Percentiles rank a stretch among this genome's conserved stretches.
These are phyloP conservation scores for Elsinoe arachidis DNA, from an alignment of 2,329 filamentous ascomycete species.

Conservation along the genomic window DNA sequence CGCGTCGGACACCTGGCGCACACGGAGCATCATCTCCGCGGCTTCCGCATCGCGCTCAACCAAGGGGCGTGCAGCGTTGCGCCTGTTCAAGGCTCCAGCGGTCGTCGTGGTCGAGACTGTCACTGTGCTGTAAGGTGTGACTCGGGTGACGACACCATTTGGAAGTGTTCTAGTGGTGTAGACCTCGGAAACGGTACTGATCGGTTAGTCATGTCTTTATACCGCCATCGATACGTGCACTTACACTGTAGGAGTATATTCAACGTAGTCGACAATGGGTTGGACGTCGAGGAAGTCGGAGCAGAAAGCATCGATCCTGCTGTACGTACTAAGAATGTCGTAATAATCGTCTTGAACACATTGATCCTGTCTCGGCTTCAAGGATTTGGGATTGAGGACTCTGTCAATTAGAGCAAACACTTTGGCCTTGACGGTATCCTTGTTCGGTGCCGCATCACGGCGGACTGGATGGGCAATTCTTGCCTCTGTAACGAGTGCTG, in stretches of 20 bases:
- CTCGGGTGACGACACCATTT: slow-evolving; percentile 15
- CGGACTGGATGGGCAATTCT: neutral
- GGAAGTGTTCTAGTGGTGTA: slow-evolving; percentile 20
- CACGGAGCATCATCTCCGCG: slow-evolving; percentile 17
- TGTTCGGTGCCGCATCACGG: slow-evolving; percentile 20
- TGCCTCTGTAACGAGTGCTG: slow-evolving; percentile 19
- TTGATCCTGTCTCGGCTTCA: slow-evolving; percentile 17
- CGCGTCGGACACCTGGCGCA: slow-evolving; percentile 17
- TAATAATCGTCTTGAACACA: slow-evolving; percentile 22
- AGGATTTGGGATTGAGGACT: slow-evolving; percentile 18
- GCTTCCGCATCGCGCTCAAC: slow-evolving; percentile 17
- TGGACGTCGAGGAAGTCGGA: slow-evolving; percentile 9
- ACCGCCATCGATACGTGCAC: neutral
- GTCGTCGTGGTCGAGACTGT: slow-evolving; percentile 18
- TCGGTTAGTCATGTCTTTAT: neutral
- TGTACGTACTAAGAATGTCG: slow-evolving; percentile 20
- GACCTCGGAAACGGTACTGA: slow-evolving; percentile 16
- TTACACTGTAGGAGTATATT: slow-evolving; percentile 25
- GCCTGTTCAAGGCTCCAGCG: slow-evolving; percentile 14
- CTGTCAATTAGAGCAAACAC: slow-evolving; percentile 20
- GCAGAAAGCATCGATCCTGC: slow-evolving; percentile 18
- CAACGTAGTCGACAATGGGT: slow-evolving; percentile 18
- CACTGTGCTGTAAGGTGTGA: slow-evolving; percentile 20
- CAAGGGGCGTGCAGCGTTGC: neutral
- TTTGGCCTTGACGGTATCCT: slow-evolving; percentile 23